Conservation (phyloP, 805 yeast genomes). For the Starmerella vitae region DNA sequence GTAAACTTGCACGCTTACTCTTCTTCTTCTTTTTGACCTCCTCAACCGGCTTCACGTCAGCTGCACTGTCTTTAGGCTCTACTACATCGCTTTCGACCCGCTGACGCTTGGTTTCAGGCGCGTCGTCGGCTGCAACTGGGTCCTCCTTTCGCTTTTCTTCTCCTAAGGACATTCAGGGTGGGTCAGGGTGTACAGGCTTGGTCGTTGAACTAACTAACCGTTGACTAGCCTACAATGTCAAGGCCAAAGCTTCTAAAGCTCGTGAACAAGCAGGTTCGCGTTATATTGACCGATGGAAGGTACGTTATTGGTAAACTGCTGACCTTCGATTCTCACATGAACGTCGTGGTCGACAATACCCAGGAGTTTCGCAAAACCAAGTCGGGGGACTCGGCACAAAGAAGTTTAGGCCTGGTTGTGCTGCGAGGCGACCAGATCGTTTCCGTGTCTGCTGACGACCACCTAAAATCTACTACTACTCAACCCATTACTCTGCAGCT, state of each 20-base stretch:
- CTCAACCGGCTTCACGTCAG: no score
- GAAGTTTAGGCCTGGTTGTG: conserved; percentile 68
- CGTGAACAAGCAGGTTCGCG: conserved; percentile 57
- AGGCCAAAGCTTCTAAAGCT: conserved; percentile 41
- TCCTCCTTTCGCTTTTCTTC: conserved; percentile 2
- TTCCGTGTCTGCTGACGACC: conserved; percentile 46
- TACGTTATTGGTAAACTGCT: conserved; percentile 65
- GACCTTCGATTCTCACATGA: conserved; percentile 81
- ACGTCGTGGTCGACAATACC: conserved; percentile 68
- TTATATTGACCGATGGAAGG: conserved; percentile 64
- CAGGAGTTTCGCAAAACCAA: conserved; percentile 71
- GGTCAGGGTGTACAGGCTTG: background rate
- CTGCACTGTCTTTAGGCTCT: no score
- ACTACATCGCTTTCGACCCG: background rate
- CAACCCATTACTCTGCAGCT: background rate
- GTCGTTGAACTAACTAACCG: background rate
- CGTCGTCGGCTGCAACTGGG: conserved; percentile 1
- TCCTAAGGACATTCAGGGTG: background rate
- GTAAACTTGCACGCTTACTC: conserved; percentile 12
- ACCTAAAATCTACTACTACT: no score
- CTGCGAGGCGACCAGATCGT: conserved; percentile 81
- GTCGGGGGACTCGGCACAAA: conserved; percentile 46
- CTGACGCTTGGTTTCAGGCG: conserved; percentile 3
- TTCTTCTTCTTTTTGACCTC: conserved; percentile 8
- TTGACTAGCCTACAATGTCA: conserved; percentile 1